Base-by-base conservation (phyloP, 73 alveolate genomes). In the Stentor coeruleus region DNA sequence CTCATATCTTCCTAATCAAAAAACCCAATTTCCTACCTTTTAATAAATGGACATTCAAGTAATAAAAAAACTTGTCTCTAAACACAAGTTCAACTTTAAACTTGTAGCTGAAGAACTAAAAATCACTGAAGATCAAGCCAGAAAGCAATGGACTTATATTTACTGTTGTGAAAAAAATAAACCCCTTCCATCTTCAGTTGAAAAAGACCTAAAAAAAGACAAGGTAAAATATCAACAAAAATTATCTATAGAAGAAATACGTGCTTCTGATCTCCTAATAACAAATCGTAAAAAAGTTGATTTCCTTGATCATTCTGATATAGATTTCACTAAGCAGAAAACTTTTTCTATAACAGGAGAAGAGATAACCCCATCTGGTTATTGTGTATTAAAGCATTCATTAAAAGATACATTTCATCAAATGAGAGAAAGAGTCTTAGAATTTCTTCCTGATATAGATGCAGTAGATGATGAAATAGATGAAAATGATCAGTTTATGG, bases 331-430 rank as follows among this genome's bases (percentile, higher is more conserved):
- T 0, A 36, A 76, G 41, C 58, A 90, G 73, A 84, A 81, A 58
- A 38, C 94, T 14, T 31, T 84, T n/a, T 41, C 84, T 30, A 55
- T 80, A 6, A 87, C 91, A 41, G 96, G 96, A 31, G 77, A 88
- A 35, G 92, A 88, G 59, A 90, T 90, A 66, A 88, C 87, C 14
- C 94, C 96, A 2, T 87, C 94, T 3, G 93, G 80, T 3, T 90
- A 87, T 81, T 86, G 89, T 83, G 87, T 90, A 0, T 83, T 90
- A 82, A 84, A 92, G 81, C 93, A 90, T 59, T 77, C 90, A 59
- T 49, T 90, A 31, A 87, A 88, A 49, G 76, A 59, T 39, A 90
- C 93, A 11, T 83, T 88, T 28, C 73, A 77, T 31, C 55, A 90
- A 82, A 59, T 90, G 3, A 72, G 58, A 3, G 66, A 77, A 0